Conservation (phyloP, 106 monocot species). For the Acanthochlamys bracteata region DNA sequence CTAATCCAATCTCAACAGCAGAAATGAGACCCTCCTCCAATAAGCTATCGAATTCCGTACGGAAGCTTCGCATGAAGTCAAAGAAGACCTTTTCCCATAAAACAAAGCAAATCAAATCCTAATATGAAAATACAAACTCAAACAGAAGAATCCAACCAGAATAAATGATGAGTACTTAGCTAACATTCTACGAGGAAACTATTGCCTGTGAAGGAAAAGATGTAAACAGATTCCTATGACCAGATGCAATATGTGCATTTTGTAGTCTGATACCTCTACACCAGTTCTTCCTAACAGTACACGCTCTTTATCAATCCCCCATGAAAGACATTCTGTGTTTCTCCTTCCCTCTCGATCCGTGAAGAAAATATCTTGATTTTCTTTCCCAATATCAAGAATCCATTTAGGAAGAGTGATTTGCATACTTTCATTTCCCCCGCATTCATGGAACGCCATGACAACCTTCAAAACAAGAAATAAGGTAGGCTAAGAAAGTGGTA, state of each 20-base stretch:
- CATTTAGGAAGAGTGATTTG: constrained; percentile 85
- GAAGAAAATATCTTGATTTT: constrained; percentile 96
- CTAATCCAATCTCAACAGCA: constrained; percentile 85
- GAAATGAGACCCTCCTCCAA: constrained; percentile 66
- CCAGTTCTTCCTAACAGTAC: constrained; percentile 82
- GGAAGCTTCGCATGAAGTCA: constrained; percentile 99
- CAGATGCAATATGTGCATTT: too few species aligned
- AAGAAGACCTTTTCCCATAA: constrained; percentile 55
- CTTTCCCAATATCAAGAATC: constrained; percentile 91
- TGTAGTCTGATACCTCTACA: constrained; percentile 52
- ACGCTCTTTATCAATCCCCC: constrained; percentile 90
- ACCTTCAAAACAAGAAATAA: constrained; percentile 34
- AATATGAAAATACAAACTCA: too few species aligned
- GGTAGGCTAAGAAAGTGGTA: too few species aligned
- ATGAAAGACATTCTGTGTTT: constrained; percentile 85
- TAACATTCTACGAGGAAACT: too few species aligned
- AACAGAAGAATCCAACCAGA: too few species aligned
- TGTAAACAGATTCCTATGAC: too few species aligned
- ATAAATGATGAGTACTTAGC: too few species aligned
- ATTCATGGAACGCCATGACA: constrained; percentile 84
- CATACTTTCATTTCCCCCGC: constrained; percentile 46
- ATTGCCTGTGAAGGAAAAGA: too few species aligned
- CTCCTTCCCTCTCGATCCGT: constrained; percentile 94
- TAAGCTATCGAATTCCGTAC: constrained; percentile 69
- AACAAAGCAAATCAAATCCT: neutral